Percentiles rank a stretch among this genome's conserved stretches.
These are phyloP conservation scores for Choricystis sp. DNA, from an alignment of 139 green algal species.

Conservation along the genomic window DNA sequence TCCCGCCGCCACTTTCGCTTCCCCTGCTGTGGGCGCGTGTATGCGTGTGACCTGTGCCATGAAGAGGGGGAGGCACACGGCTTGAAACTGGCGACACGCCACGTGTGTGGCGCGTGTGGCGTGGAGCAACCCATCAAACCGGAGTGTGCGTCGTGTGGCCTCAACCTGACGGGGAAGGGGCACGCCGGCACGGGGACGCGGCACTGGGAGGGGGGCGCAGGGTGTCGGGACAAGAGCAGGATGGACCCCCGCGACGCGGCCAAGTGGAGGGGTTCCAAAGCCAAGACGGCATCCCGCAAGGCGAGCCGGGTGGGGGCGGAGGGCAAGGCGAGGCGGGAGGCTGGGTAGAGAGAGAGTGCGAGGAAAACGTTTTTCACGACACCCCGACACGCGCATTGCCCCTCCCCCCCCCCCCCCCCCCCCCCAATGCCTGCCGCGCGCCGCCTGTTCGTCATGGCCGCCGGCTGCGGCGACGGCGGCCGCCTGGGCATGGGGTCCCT, in stretches of 20 bases:
- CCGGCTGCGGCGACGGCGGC: background rate
- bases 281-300: background rate
- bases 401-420: too few relatives aligned
- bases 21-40: background rate
- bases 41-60: background rate
- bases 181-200: background rate
- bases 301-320: background rate
- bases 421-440: background rate
- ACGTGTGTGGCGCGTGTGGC: background rate
- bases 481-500: background rate
- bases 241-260: background rate
- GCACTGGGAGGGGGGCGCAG: background rate
- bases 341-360: background rate
- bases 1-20: background rate
- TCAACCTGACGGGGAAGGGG: background rate
- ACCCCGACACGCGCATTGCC: too few relatives aligned
- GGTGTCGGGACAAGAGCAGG: background rate
- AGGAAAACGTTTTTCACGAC: too few relatives aligned
- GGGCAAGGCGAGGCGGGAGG: background rate
- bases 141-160: background rate
- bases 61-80: background rate
- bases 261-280: background rate
- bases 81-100: background rate
- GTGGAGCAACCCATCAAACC: background rate
- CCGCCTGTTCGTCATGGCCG: background rate